Conservation (phyloP, 2,329 filamentous ascomycete genomes). For the Didymella pomorum region DNA sequence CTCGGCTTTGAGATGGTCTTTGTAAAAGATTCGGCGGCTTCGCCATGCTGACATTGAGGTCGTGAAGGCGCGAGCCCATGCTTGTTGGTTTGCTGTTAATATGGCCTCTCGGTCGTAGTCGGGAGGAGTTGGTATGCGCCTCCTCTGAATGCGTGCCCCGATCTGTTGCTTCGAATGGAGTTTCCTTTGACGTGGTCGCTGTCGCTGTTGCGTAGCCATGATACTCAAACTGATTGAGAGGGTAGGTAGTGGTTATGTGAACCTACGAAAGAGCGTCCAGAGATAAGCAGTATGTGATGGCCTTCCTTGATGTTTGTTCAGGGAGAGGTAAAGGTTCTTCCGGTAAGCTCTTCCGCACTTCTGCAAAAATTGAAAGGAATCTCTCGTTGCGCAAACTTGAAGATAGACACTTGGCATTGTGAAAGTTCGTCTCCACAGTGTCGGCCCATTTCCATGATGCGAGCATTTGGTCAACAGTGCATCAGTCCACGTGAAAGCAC, state of each 20-base stretch:
- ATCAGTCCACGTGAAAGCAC: too few relatives aligned
- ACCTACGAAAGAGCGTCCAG: background rate
- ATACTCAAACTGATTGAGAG: background rate
- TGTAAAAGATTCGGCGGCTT: background rate
- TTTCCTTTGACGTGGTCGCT: background rate
- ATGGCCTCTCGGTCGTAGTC: background rate
- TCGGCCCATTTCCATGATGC: background rate
- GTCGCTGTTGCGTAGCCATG: background rate
- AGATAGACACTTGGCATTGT: background rate
- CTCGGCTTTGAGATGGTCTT: background rate
- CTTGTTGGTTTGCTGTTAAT: background rate
- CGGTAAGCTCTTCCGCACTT: background rate
- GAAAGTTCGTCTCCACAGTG: background rate
- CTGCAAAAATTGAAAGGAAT: background rate
- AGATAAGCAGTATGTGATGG: background rate
- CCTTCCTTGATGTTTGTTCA: too few relatives aligned
- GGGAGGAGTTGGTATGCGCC: background rate
- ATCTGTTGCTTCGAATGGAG: background rate
- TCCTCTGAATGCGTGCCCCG: background rate
- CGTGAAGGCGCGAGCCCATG: slow-evolving; percentile 7
- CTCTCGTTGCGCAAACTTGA: background rate
- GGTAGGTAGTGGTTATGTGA: background rate
- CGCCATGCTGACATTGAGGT: slow-evolving; percentile 6
- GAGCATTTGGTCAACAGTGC: background rate
- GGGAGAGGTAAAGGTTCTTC: background rate